phyloP scores from a whole-genome alignment of 2,329 filamentous ascomycete species.

The Sclerotinia nivalis region DNA sequence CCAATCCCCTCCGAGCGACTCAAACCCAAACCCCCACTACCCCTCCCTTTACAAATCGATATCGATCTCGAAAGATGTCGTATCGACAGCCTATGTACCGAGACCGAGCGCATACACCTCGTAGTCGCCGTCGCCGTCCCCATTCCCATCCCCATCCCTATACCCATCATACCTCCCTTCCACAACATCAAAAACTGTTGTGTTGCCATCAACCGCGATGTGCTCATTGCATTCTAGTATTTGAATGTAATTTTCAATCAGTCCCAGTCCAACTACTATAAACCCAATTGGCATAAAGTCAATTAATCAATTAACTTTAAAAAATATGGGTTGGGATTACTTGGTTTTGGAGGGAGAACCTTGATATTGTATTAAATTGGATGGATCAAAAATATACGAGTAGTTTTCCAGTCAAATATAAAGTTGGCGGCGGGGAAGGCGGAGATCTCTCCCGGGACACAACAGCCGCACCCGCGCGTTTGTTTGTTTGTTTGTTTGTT shows the following conservation, averaged over 20 bases:
- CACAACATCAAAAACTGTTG: not conserved
- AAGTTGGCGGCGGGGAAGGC: not conserved
- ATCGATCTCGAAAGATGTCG: not conserved
- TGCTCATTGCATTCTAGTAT: not conserved
- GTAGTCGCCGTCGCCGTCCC: not conserved
- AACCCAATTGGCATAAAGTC: not conserved
- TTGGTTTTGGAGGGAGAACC: not conserved
- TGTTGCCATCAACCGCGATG: not conserved
- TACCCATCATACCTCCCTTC: not conserved
- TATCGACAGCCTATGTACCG: not conserved
- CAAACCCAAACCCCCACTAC: not conserved
- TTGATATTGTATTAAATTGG: not conserved
- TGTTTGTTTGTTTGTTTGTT: no score
- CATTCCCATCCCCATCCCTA: not conserved
- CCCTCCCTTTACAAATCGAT: not conserved
- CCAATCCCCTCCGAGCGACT: not conserved
- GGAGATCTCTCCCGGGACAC: not conserved
- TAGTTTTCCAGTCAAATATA: not conserved
- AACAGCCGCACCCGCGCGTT: slow-evolving; percentile 13
- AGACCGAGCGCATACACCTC: not conserved
- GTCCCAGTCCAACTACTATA: not conserved
- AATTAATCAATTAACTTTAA: not conserved
- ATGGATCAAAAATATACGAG: not conserved
- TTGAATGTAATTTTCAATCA: no score
- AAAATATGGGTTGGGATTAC: not conserved